These are phyloP conservation scores for Chaetomidium leptoderma DNA, from an alignment of 495 filamentous ascomycete species.

Conservation along the genomic window DNA sequence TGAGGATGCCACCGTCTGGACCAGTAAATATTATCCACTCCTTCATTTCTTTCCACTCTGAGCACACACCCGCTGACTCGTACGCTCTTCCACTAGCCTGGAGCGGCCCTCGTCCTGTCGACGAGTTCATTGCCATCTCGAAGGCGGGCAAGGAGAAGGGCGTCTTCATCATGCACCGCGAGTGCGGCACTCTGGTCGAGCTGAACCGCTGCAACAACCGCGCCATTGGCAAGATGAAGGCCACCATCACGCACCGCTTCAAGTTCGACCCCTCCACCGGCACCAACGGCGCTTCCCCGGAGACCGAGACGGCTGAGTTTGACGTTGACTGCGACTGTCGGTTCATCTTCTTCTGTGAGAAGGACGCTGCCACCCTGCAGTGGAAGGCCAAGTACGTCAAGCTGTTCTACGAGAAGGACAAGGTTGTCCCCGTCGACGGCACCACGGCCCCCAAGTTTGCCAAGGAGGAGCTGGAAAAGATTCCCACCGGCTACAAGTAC, in stretches of 20 bases:
- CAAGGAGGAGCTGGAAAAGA: slow-evolving; percentile 44
- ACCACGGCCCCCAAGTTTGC: slow-evolving; percentile 46
- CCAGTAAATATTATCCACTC: slow-evolving; percentile 36
- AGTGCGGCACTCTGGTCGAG: slow-evolving; percentile 59
- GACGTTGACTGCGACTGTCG: slow-evolving; percentile 62
- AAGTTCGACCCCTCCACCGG: slow-evolving; percentile 29
- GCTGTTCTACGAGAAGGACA: slow-evolving; percentile 68
- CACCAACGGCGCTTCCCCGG: not conserved
- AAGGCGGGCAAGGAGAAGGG: slow-evolving; percentile 56
- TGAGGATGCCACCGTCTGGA: slow-evolving; percentile 56
- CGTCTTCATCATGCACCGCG: slow-evolving; percentile 65
- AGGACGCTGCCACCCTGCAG: slow-evolving; percentile 32
- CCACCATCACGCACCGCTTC: slow-evolving; percentile 65
- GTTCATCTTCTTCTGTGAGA: slow-evolving; percentile 60
- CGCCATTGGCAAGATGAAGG: slow-evolving; percentile 70
- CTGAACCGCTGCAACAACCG: slow-evolving; percentile 43
- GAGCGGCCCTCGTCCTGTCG: slow-evolving; percentile 50
- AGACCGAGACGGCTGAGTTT: slow-evolving; percentile 39
- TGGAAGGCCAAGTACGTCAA: slow-evolving; percentile 60
- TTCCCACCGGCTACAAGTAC: slow-evolving; percentile 56
- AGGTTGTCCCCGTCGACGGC: slow-evolving; percentile 55
- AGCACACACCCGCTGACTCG: not conserved
- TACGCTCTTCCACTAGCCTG: slow-evolving; percentile 37
- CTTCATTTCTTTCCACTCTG: not conserved
- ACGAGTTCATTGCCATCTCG: slow-evolving; percentile 57